phyloP scores from a whole-genome alignment of 164 flowering plant genomes.

The Sextonia rubra region DNA sequence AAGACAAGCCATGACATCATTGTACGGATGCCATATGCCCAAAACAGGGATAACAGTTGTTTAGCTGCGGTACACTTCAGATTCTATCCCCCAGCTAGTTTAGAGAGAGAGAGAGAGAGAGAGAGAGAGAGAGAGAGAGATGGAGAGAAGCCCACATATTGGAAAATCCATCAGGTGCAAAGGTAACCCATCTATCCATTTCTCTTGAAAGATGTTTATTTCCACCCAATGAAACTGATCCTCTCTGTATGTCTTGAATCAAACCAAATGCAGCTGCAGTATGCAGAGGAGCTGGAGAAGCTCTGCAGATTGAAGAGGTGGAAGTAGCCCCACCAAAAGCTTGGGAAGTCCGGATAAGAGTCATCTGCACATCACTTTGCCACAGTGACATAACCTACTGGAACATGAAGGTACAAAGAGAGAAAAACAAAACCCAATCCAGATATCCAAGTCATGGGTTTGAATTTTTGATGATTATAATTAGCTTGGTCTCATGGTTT shows the following conservation, averaged over 20 bases:
- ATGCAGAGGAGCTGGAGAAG: constrained; percentile 42
- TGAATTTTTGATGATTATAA: background rate
- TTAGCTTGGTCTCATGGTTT: background rate
- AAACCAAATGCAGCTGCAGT: constrained; percentile 38
- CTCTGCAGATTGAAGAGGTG: constrained; percentile 50
- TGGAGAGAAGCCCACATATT: constrained; percentile 1
- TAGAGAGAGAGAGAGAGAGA: background rate
- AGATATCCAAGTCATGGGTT: background rate
- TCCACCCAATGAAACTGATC: background rate
- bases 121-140: background rate
- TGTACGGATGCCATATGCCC: no score
- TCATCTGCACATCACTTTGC: constrained; percentile 61
- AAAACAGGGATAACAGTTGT: no score
- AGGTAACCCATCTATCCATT: background rate
- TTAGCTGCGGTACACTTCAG: no score
- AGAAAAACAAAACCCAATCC: background rate
- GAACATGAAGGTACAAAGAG: constrained; percentile 23
- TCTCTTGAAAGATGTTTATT: background rate
- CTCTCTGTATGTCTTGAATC: no score
- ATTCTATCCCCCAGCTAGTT: no score
- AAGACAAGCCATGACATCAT: no score
- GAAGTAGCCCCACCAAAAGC: constrained; percentile 55
- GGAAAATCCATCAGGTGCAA: constrained; percentile 1
- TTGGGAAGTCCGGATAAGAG: constrained; percentile 51
- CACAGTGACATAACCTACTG: constrained; percentile 54